Base-by-base conservation (phyloP, 2,329 filamentous ascomycete genomes). In the Fusarium decemcellulare region DNA sequence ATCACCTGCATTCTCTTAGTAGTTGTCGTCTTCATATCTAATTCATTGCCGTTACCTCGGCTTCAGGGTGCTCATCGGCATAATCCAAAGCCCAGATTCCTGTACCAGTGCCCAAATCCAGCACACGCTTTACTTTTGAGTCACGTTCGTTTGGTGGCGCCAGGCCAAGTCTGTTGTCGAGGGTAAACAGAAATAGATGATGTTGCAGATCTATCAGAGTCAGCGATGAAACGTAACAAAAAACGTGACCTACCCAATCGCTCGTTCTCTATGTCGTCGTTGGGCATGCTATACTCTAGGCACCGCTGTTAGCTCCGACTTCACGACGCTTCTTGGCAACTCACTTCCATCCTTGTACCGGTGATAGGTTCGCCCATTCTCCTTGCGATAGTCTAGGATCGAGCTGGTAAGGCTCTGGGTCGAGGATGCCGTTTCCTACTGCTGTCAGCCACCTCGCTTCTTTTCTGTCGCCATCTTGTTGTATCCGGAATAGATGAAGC, bases 281-380 rank as follows among this genome's bases (percentile, higher is more conserved):
- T 63, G 4, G 60, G 60, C 47, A 59, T 44, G 14, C 42, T 32
- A 10, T 63, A 63, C 40, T 63, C 60, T 63, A 4, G 15, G 32
- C 6, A 5, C 12, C 8, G 2, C n/a, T 1, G 15, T 44, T 4
- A 2, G 14, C 0, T 15, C 8, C 9, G 32, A 9, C 32, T 9
- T 7, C 5, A 1, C 4, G 6, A 14, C 6, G 9, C 30, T 15
- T 6, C 6, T 1, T 5, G 6, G 32, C 4, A 16, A 30, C 64
- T 42, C 0, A 65, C 62, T 67, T 54, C 62, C 62, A 14, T 67
- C 62, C 15, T 40, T 55, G 11, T 55, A 65, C 6, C 52, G 0
- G 14, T 65, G 64, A 9, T 67, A 65, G 0, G 64, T 65, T 40
- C 64, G 61, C 6, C 64, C 64, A 10, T 67, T 67, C 15, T 67